phyloP scores from a whole-genome alignment of 805 yeast genomes.

The Candida tammaniensis region DNA sequence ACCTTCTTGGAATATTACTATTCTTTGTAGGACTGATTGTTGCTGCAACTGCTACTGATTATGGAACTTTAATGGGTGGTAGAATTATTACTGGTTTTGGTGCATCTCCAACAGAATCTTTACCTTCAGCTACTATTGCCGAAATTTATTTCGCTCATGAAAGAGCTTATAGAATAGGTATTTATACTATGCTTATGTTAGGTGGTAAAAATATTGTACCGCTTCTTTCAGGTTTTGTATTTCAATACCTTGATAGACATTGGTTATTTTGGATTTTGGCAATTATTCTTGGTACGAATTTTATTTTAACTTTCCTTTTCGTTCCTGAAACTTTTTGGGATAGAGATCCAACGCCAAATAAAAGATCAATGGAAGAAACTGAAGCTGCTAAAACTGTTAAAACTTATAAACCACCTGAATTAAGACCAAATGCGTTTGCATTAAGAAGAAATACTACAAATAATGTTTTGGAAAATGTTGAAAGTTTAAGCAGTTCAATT shows the following conservation, averaged over 20 bases:
- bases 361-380: conserved; percentile 47
- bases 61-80: conserved; percentile 54
- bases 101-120: conserved; percentile 57
- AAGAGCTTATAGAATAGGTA: conserved; percentile 57
- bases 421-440: conserved; percentile 31
- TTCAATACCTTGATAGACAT: conserved; percentile 47
- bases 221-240: conserved; percentile 51
- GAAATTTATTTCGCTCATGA: conserved; percentile 62
- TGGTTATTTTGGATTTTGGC: conserved; percentile 63
- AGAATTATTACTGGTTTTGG: conserved; percentile 60
- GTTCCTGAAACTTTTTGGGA: conserved; percentile 69
- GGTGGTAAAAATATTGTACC: conserved; percentile 64
- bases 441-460: conserved; percentile 15
- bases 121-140: conserved; percentile 59
- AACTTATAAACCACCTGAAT: conserved; percentile 21
- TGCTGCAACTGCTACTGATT: conserved; percentile 49
- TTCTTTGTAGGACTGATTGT: conserved; percentile 53
- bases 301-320: conserved; percentile 46
- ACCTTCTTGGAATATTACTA: conserved; percentile 45
- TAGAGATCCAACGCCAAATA: conserved; percentile 48
- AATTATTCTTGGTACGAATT: conserved; percentile 47
- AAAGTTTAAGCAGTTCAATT: conserved; percentile 16
- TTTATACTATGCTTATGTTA: conserved; percentile 54
- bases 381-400: conserved; percentile 40
- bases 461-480: conserved; percentile 11